Evolutionary conservation across 306 rosid genomes (phyloP), one percentile per base, ranked within the genome.

Genomic region (Ochetophila trinervis): DNA sequence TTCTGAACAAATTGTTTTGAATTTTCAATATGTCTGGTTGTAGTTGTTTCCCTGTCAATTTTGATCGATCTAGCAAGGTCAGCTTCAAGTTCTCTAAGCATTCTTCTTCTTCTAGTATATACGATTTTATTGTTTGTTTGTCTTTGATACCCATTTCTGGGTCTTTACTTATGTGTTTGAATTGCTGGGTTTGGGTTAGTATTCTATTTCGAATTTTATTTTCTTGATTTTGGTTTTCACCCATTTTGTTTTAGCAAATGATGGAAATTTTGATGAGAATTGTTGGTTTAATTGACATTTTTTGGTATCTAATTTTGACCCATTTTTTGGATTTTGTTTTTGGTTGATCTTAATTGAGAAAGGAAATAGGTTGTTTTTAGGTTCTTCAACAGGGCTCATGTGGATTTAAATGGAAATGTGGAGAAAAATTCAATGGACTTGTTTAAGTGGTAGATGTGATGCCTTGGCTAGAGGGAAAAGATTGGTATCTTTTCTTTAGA

Each of bases 1-100:
- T 62, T 17, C 55, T 44, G 40, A 32, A 40, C 22, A 37, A 40
- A 44, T 40, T 60, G 21, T 44, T 65, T 47, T 14, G 51, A 0
- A 11, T 49, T n/a, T 50, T 65, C 73, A 54, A 58, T 44, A 77
- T 77, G 86, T 59, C 45, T 9, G 67, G 84, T 44, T 78, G 76
- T 12, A 37, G 82, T 57, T 78, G 86, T 70, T 84, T 84, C 69
- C 79, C 82, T 18, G 57, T 67, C 37, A 60, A 24, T 21, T 44
- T 70, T 10, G 61, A 30, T 54, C 54, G 54, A 2, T 54, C 48
- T 19, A 55, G 62, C n/a, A 72, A 58, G 48, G 68, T 71, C 9
- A 59, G 62, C 73, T 68, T 58, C 68, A 66, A 45, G 73, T 47
- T 65, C 32, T 9, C 36, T 11, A 62, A 24, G 60, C 32, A 24